phyloP scores from a whole-genome alignment of 73 alveolate species.

The Uronychia setigera region DNA sequence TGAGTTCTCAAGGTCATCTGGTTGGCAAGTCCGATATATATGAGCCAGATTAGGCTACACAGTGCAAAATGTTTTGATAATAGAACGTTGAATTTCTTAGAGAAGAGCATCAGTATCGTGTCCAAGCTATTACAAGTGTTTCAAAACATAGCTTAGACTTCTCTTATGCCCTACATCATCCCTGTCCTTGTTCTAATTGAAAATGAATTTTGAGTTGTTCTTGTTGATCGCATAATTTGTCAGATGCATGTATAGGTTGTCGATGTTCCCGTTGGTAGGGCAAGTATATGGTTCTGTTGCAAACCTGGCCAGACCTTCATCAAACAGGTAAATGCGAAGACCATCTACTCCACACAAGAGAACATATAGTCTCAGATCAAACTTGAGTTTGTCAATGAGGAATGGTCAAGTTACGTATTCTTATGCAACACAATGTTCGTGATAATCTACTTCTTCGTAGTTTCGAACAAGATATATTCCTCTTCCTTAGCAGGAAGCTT shows the following conservation, averaged over 20 bases:
- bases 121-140: constrained; percentile 61
- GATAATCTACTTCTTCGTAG: constrained; percentile 7
- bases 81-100: constrained; percentile 54
- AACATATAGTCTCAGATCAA: constrained; percentile 50
- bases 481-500: constrained; percentile 35
- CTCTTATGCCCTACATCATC: constrained; percentile 58
- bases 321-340: constrained; percentile 31
- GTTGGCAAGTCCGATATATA: constrained; percentile 45
- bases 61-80: constrained; percentile 56
- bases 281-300: constrained; percentile 36
- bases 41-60: constrained; percentile 59
- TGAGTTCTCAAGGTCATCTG: constrained; percentile 53
- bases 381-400: constrained; percentile 38
- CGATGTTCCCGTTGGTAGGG: constrained; percentile 29
- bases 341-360: constrained; percentile 49
- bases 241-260: constrained; percentile 47
- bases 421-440: constrained; percentile 39
- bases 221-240: constrained; percentile 60
- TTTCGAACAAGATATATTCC: constrained; percentile 31
- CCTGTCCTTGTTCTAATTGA: constrained; percentile 36
- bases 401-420: constrained; percentile 33
- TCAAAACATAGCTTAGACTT: constrained; percentile 38
- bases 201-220: constrained; percentile 12
- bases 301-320: constrained; percentile 53
- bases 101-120: constrained; percentile 63